Base-by-base conservation (phyloP, 78 protist species). In the Dictyostelium citrinum region DNA sequence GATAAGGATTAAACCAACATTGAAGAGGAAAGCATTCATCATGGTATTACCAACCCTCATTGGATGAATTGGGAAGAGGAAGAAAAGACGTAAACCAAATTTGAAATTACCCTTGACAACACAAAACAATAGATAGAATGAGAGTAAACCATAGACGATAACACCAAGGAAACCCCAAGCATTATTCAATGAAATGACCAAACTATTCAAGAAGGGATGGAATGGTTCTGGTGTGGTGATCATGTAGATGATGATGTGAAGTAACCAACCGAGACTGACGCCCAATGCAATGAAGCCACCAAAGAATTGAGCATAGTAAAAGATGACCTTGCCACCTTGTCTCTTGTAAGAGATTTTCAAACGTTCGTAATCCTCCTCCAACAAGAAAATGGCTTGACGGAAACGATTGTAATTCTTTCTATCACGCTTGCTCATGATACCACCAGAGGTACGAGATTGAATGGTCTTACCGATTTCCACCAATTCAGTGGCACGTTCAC, bases 11-110 rank as follows among this genome's bases (percentile, higher is more conserved):
- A 98, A 49, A 83, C 94, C 95, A n/a, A 93, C 71, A 81, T 98
- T 98, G 96, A 98, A 98, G 8, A 98, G 77, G 83, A 98, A 91
- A 20, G 98, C 97, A 95, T 97, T 98, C 98, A 97, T 96, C 93
- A 96, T 71, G 58, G 99, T 98, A 29, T 43, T 96, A 27, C 96
- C 93, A 35, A 82, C 67, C 43, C 96, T 85, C 98, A 98, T 96
- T 51, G 97, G 97, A 90, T 98, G 98, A 83, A 98, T 83, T 49
- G 97, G 90, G 90, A 98, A 83, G 29, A 86, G 39, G 90, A 95
- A 90, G 82, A 95, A 82, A 24, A 98, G 35, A 37, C 97, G 84
- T n/a, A 96, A 31, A 10, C 98, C 99, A 72, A 98, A 91, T 84
- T 96, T 97, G 64, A 97, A 74, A 81, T 84, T 85, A 29, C 99